Base-by-base conservation (phyloP, 1,139 yeast species). In the Lodderomyces theae region DNA sequence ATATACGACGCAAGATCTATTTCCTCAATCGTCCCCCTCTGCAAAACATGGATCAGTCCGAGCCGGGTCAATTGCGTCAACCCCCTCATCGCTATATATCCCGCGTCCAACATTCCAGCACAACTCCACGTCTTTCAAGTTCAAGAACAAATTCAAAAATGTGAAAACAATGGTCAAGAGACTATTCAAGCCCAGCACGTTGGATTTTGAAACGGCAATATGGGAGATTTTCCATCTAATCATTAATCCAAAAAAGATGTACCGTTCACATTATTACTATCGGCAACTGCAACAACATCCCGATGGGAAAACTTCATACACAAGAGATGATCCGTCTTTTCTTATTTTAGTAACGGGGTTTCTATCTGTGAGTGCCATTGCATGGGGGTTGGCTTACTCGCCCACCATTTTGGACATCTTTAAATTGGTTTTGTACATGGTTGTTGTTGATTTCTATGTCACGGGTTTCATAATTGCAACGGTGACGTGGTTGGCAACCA, bases 261-360 rank as follows among this genome's bases (percentile, higher is more conserved):
- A 86, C 66, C 74, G 86, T 49, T 79, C 92, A 17, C 77, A 87
- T 45, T 87, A 86, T 57, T 87, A 86, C 59, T 90, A 87, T 52
- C 64, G 66, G 50, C 72, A 66, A 45, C 67, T 63, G 31, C 42
- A 34, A 35, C 39, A 30, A 16, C 39, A 33, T 16, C 45, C 54
- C 12, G 53, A 51, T 38, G 64, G 66, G 12, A 57, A 56, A 41
- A 51, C 58, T 37, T 61, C 63, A 47, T 87, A 92, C 81, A 82
- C 95, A 0, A 70, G 97, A 50, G 97, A 89, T 57, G 97, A 89
- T 58, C 97, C 97, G 0, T 82, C 94, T 25, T 89, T 89, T 57
- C 80, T 86, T 44, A 77, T 89, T 33, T 66, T 89, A 36, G 68
- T 88, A 39, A 77, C 88, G 12, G 65, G 72, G 1, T 75, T 88